Evolutionary conservation across 306 rosid genomes (phyloP), one percentile per base, ranked within the genome.

Genomic region (Ziziphus jujuba): DNA sequence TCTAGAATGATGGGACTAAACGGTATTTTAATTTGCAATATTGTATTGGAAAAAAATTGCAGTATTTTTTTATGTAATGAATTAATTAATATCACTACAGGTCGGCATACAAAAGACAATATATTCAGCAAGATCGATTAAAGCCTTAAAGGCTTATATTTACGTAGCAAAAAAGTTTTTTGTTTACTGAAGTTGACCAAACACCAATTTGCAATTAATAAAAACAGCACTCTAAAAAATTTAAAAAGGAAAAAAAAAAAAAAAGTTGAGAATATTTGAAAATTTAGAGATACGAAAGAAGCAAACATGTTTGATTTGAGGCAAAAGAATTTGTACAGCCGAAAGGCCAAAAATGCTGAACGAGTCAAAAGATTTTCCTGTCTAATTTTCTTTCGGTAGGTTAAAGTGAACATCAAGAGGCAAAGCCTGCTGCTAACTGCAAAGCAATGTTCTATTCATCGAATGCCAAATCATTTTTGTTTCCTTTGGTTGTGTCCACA

Each of bases 301-400:
- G 44, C 51, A 50, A 59, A 40, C 59, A 16, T 70, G 10, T 13
- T 45, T 47, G 43, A 19, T 38, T 65, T 51, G 20, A 36, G 36
- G 20, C 34, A 20, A 38, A 14, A 45, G 51, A 15, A 24, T 60
- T 54, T 59, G 69, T 67, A 69, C 69, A 2, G 69, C 74, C 79
- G 74, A 61, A 75, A 75, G 74, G 45, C 65, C 1, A 7, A 12
- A 40, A 8, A 10, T 40, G 15, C 45, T 59, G 63, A 15, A 28
- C 12, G n/a, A 66, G 73, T 74, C 78, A 74, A 74, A 74, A 21
- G 53, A 34, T 31, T 61, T 51, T 61, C 63, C 11, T 33, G 52
- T 53, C n/a, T 61, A 44, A 43, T 22, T 59, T n/a, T 56, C 79
- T 67, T 67, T 74, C 57, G 75, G 67, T 66, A 24, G 62, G 68